Percentiles rank a stretch among this genome's conserved stretches.
These are phyloP conservation scores for Beta vulgaris DNA, from an alignment of 148 eudicot species.

Conservation along the genomic window DNA sequence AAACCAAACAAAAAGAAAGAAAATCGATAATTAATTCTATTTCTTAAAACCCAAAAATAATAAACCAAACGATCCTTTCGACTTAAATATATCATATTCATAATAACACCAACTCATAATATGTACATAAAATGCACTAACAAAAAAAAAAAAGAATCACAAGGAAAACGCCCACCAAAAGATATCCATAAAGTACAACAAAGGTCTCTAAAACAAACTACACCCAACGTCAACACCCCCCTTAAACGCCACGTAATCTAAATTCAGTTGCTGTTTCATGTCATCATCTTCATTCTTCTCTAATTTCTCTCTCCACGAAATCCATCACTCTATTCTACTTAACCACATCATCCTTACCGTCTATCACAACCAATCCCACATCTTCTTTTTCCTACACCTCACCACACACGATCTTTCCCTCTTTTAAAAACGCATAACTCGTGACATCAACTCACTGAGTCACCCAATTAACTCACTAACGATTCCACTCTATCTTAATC, in stretches of 20 bases:
- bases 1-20: too few species aligned
- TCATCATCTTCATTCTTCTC: not conserved
- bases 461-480: not conserved
- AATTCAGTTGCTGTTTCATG: not conserved
- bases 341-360: not conserved
- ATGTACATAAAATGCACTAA: too few species aligned
- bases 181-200: not conserved
- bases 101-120: too few species aligned
- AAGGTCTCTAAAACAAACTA: not conserved
- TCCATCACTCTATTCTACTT: not conserved
- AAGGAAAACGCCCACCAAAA: not conserved
- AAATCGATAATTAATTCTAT: too few species aligned
- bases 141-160: not conserved
- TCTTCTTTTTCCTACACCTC: not conserved
- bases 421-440: not conserved
- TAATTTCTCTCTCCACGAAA: slow-evolving; percentile 4
- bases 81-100: too few species aligned
- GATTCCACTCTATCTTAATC: not conserved
- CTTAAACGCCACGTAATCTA: slow-evolving; percentile 15
- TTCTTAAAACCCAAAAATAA: too few species aligned
- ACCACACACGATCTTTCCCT: not conserved
- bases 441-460: not conserved
- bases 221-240: too few species aligned
- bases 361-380: not conserved
- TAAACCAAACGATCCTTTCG: too few species aligned